A percentile compares a stretch with the other conserved stretches of the same genome.
Conservation (phyloP, 495 filamentous ascomycete genomes). For the Melanomma pulvis-pyrius region DNA sequence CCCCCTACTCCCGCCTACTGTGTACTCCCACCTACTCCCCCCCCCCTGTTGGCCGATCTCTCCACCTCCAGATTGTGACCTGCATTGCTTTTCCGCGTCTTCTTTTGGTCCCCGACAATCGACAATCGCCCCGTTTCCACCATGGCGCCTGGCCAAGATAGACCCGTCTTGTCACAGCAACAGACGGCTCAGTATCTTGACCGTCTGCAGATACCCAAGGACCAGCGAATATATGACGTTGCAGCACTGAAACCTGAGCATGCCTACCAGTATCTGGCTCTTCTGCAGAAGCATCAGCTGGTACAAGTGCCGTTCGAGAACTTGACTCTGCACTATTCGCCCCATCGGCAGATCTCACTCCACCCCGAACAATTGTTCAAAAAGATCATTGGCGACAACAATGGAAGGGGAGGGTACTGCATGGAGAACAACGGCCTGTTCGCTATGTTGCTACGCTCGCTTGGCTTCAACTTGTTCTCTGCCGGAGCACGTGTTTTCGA, state of each 20-base stretch:
- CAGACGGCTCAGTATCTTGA: conserved; percentile 40
- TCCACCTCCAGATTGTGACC: not conserved
- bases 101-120: not conserved
- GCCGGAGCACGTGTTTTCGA: conserved; percentile 50
- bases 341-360: conserved; percentile 55
- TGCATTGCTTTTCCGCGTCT: not conserved
- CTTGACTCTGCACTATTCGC: conserved; percentile 60
- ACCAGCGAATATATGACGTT: conserved; percentile 33
- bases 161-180: conserved; percentile 9
- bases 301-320: conserved; percentile 73
- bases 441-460: conserved; percentile 59
- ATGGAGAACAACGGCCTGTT: conserved; percentile 76
- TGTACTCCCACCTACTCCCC: not conserved
- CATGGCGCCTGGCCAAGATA: conserved; percentile 8
- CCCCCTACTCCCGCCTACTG: too few relatives aligned
- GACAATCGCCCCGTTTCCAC: not conserved
- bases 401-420: conserved; percentile 73
- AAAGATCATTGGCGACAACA: conserved; percentile 61
- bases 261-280: conserved; percentile 40
- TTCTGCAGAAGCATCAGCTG: conserved; percentile 56
- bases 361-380: conserved; percentile 60
- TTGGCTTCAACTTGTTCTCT: conserved; percentile 63
- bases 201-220: conserved; percentile 35
- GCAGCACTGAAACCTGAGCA: conserved; percentile 18
- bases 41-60: not conserved